Evolutionary conservation across 2,329 filamentous ascomycete species (phyloP), one percentile per base, ranked within the genome.

Genomic region (Fusarium chaquense): DNA sequence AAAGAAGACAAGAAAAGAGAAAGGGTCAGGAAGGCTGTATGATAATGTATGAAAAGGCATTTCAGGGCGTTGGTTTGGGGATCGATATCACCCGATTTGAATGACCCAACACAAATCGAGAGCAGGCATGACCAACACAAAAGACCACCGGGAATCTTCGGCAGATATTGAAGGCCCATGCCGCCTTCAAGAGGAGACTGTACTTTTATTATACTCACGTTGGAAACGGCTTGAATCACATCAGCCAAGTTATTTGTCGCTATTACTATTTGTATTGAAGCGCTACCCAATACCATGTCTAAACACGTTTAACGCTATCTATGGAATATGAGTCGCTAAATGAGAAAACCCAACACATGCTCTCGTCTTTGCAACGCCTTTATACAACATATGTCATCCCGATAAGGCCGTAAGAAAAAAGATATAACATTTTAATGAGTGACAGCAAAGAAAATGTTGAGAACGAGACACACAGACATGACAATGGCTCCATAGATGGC

Each of bases 391-490:
- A 35, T 52, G 50, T 61, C 63, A 67, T 72, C 64, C 53, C 49
- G 11, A 55, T 65, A 51, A 65, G 58, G 61, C 61, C 70, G 73
- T 73, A 44, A 45, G 43, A 36, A 33, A 50, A 44, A 41, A 65
- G 43, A 62, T 60, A 30, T 41, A 58, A 45, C 26, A 62, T 40
- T 65, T 63, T 72, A 71, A 33, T 72, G 80, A 93, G 81, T 91
- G 88, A 59, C 86, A 85, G 58, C 85, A 73, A 96, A 94, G 74
- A 97, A 92, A 16, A 92, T 89, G 78, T 98, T 98, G 76, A 94
- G 93, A 44, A 88, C 83, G 73, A 99, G 81, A 77, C 94, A 98
- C 49, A 95, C 90, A 30, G 93, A 82, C 96, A 99, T 98, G 55
- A 99, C 94, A 50, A 92, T 81, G 11, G 93, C 72, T 22, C 96